Evolutionary conservation across 441 rosid genomes (phyloP).

Genomic region (Adansonia rubrostipa): DNA sequence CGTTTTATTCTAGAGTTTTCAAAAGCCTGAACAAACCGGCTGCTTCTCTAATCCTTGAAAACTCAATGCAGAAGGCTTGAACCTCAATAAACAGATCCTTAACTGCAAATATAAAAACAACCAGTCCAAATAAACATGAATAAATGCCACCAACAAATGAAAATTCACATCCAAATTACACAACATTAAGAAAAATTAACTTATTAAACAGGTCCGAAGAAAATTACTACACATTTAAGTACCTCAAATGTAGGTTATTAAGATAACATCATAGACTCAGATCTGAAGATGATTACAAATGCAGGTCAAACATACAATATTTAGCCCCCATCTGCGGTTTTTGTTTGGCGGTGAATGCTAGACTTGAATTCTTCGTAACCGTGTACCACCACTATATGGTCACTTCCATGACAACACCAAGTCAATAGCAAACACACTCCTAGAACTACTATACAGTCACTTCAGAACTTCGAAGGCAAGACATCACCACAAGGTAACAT

Average conservation of each 20-base stretch:
- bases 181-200: not conserved
- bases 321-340: not conserved
- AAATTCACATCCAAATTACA: not conserved
- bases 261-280: not conserved
- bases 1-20: slow-evolving; percentile 66
- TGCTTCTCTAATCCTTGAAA: slow-evolving; percentile 91
- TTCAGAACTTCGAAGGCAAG: not conserved
- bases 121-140: slow-evolving; percentile 4
- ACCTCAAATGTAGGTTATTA: not conserved
- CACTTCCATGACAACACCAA: not conserved
- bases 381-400: not conserved
- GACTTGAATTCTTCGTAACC: not conserved
- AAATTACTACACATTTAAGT: not conserved
- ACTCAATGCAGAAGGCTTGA: slow-evolving; percentile 97
- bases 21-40: slow-evolving; percentile 93
- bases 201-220: not conserved
- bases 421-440: not conserved
- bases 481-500: not conserved
- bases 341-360: not conserved
- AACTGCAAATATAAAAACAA: slow-evolving; percentile 49
- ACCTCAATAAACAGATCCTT: slow-evolving; percentile 96
- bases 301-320: not conserved
- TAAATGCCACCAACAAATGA: not conserved
- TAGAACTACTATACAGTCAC: not conserved
- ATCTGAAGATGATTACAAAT: not conserved